phyloP scores from a whole-genome alignment of 257 asterid species.

The Cordia subcordata region DNA sequence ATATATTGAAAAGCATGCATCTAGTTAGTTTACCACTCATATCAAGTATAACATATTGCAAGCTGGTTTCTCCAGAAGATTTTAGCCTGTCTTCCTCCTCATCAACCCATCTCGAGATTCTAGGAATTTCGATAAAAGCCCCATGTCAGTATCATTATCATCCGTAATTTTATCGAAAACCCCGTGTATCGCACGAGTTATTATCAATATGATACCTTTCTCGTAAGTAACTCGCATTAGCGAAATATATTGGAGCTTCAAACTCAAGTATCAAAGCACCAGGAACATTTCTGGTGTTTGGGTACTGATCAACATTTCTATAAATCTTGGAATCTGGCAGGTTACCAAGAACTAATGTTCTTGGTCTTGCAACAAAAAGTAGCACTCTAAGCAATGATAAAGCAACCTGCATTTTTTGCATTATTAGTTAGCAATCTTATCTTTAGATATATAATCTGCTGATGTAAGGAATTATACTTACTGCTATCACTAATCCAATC shows the following conservation, averaged over 20 bases:
- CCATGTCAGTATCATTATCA: background rate
- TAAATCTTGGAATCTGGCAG: slow-evolving; percentile 67
- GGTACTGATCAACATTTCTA: slow-evolving; percentile 76
- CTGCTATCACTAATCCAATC: slow-evolving; percentile 75
- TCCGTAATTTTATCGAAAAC: too few species aligned
- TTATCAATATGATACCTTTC: slow-evolving; percentile 51
- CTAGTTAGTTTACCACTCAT: slow-evolving; percentile 74
- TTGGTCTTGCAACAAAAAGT: slow-evolving; percentile 85
- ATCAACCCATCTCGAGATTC: slow-evolving; percentile 84
- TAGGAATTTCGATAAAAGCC: slow-evolving; percentile 14
- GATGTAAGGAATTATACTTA: slow-evolving; percentile 15
- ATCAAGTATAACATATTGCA: slow-evolving; percentile 68
- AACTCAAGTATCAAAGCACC: slow-evolving; percentile 80
- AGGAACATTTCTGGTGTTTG: slow-evolving; percentile 46
- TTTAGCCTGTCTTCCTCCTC: slow-evolving; percentile 80
- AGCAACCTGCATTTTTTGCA: slow-evolving; percentile 51
- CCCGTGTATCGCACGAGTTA: too few species aligned
- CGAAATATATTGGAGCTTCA: slow-evolving; percentile 88
- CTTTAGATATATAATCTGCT: too few species aligned
- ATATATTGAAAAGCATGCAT: background rate
- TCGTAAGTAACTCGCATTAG: slow-evolving; percentile 83
- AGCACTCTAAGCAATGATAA: slow-evolving; percentile 66
- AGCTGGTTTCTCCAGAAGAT: slow-evolving; percentile 41
- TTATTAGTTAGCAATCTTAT: background rate
- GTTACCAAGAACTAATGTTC: slow-evolving; percentile 71